phyloP scores from a whole-genome alignment of 768 basidiomycete species.

The Boletus reticulatus region DNA sequence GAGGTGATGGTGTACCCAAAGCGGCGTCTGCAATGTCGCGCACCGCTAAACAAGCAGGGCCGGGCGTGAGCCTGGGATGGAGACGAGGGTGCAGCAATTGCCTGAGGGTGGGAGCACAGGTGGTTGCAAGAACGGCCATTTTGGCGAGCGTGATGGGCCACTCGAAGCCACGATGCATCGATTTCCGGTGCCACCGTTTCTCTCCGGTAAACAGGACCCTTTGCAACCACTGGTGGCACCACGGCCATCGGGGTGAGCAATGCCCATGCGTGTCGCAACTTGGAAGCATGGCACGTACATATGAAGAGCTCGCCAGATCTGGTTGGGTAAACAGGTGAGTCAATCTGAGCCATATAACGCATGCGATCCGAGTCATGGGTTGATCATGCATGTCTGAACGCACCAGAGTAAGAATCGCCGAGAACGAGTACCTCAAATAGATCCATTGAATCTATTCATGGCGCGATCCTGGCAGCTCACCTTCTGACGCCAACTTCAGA shows the following conservation, averaged over 20 bases:
- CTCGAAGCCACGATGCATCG: conserved; percentile 33
- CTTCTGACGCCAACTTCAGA: no score
- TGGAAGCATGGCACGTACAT: conserved; percentile 48
- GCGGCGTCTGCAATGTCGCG: conserved; percentile 48
- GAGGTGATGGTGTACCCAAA: conserved; percentile 46
- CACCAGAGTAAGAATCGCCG: no score
- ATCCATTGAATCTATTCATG: no score
- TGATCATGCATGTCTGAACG: no score
- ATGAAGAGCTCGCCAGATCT: conserved; percentile 58
- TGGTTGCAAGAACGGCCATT: conserved; percentile 55
- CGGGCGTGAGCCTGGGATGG: no score
- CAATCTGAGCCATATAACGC: no score
- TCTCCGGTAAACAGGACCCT: conserved; percentile 70
- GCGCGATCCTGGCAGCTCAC: no score
- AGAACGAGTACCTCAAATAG: no score
- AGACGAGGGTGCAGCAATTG: conserved; percentile 21
- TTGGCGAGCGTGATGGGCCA: conserved; percentile 23
- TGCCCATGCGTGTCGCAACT: neutral
- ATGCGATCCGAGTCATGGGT: no score
- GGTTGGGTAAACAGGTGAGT: conserved; percentile 37
- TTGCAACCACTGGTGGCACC: conserved; percentile 66
- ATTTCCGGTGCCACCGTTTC: conserved; percentile 69
- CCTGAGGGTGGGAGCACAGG: conserved; percentile 43
- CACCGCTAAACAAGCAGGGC: conserved; percentile 27
- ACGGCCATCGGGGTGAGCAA: neutral